Percentiles rank a stretch among this genome's conserved stretches.
Evolutionary conservation across 306 rosid genomes (phyloP).

Genomic region (Gynostemma pentaphyllum): DNA sequence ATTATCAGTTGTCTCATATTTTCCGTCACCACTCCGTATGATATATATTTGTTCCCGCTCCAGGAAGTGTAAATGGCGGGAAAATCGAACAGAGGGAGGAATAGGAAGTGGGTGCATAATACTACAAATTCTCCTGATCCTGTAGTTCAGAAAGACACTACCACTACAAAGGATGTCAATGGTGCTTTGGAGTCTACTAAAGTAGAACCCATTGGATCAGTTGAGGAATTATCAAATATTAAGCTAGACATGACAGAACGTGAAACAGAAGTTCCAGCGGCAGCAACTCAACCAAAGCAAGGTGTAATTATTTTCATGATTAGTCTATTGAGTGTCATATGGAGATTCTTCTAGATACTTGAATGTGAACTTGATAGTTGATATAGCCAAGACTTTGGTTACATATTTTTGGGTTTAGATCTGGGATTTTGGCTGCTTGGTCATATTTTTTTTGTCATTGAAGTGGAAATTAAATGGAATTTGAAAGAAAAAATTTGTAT

Average conservation of each 20-base stretch:
- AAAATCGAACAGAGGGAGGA: slow-evolving; percentile 65
- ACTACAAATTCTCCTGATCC: slow-evolving; percentile 22
- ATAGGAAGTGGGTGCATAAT: slow-evolving; percentile 37
- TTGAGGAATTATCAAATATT: slow-evolving; percentile 19
- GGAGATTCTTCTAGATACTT: neutral
- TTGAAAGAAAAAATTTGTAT: neutral
- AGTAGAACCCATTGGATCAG: slow-evolving; percentile 26
- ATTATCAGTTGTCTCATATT: neutral
- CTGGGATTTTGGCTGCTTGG: no score
- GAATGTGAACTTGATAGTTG: neutral
- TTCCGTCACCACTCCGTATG: neutral
- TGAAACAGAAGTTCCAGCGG: slow-evolving; percentile 28
- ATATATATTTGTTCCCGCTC: slow-evolving; percentile 14
- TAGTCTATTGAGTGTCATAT: neutral
- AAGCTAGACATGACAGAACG: slow-evolving; percentile 31
- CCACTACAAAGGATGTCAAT: slow-evolving; percentile 9
- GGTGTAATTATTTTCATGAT: slow-evolving; percentile 26
- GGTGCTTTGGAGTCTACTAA: slow-evolving; percentile 16
- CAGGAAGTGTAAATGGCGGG: slow-evolving; percentile 66
- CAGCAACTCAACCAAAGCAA: slow-evolving; percentile 51
- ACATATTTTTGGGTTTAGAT: no score
- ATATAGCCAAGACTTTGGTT: neutral
- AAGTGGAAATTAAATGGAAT: neutral
- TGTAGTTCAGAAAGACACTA: slow-evolving; percentile 1
- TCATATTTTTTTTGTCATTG: no score